Evolutionary conservation across 2,329 filamentous ascomycete genomes (phyloP), one percentile per base, ranked within the genome.

Genomic region (Gremmenia infestans): DNA sequence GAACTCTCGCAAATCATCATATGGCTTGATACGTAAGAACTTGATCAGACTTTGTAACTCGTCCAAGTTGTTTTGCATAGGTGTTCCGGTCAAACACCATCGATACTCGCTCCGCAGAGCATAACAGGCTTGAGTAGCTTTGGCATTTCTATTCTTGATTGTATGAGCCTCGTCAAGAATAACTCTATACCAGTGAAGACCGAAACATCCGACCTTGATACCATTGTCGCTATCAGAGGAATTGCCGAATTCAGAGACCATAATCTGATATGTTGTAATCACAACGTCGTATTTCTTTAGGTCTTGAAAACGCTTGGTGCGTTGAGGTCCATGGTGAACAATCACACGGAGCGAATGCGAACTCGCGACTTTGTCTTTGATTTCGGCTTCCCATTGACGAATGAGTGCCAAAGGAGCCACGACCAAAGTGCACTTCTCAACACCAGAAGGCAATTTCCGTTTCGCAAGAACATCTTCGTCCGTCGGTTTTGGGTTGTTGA

Each of bases 21-120:
- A 97, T 0, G 94, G 94, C 64, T 89, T 88, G 68, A 99, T 96
- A 15, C 89, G 86, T 39, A 99, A 78, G 71, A 99, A 99, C 59
- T 87, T 89, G 70, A 99, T 90, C 53, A 99, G 76, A 63, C 91
- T 96, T 69, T 99, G 94, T 51, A 99, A 76, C 72, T 99, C 94
- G 63, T 99, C 94, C 5, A 99, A 81, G 66, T 96, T 97, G 73
- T 99, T 99, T 70, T 99, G 94, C 87, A 99, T 91, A 0, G 94
- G 94, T 1, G 94, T 99, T 52, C 94, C 94, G 0, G 92, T 96
- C 59, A 99, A 75, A 68, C 94, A 97, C 94, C 94, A 99, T 58
- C 94, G 82, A 67, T 96, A 97, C 70, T 94, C 88, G 19, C 90
- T 86, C 32, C 87, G 79, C 35, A 99, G 74, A 1, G 89, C 89